These are phyloP conservation scores for Xylaria scruposa DNA, from an alignment of 495 filamentous ascomycete species.

Conservation along the genomic window DNA sequence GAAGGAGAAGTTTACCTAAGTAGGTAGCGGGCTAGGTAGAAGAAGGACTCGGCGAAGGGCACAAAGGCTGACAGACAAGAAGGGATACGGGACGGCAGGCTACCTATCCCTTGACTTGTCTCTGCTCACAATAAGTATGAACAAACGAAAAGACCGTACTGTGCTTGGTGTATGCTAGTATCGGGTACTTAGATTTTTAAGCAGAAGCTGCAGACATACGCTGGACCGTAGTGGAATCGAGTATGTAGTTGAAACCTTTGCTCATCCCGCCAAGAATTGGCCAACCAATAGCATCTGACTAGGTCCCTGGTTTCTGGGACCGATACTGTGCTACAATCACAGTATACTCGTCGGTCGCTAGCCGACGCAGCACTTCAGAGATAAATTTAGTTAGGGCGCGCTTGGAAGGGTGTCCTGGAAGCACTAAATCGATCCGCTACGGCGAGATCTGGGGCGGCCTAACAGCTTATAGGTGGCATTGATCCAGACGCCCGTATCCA, in stretches of 20 bases:
- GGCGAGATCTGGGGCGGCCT: conserved; percentile 11
- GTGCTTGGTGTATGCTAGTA: neutral
- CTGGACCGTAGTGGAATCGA: neutral
- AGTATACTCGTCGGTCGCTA: neutral
- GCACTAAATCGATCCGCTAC: conserved; percentile 12
- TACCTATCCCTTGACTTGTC: neutral
- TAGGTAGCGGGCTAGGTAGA: conserved; percentile 1
- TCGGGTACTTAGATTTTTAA: neutral
- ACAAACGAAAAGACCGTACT: neutral
- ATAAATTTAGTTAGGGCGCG: conserved; percentile 3
- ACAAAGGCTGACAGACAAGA: conserved; percentile 14
- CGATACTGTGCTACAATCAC: neutral
- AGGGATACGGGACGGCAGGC: neutral
- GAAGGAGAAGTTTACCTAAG: conserved; percentile 6
- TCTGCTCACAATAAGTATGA: neutral
- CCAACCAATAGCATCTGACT: neutral
- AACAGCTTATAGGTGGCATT: neutral
- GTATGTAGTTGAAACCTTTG: neutral
- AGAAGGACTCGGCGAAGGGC: conserved; percentile 2
- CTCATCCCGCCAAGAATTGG: neutral
- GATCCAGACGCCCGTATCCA: conserved; percentile 1
- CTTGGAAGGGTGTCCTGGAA: neutral
- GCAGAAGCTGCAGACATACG: neutral
- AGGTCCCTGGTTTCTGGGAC: neutral
- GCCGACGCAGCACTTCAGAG: neutral